phyloP scores from a whole-genome alignment of 2,329 filamentous ascomycete species.

The Didymella glomerata region DNA sequence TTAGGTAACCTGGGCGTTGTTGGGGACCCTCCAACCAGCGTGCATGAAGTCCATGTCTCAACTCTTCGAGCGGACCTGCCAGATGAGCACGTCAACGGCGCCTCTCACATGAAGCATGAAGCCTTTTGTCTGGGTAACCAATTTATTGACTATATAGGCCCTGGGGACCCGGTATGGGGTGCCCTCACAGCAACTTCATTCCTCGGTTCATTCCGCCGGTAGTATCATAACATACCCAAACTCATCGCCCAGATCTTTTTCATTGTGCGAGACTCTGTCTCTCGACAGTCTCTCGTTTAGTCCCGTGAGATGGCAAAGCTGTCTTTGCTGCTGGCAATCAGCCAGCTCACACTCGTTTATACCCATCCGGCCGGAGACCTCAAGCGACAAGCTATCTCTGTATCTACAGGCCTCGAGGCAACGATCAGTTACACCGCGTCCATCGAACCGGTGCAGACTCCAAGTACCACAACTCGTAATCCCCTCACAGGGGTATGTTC shows the following conservation, averaged over 20 bases:
- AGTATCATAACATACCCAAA: slow-evolving; percentile 14
- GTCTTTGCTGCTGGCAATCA: slow-evolving; percentile 36
- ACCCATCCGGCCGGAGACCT: slow-evolving; percentile 33
- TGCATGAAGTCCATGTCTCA: slow-evolving; percentile 35
- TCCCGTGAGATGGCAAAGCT: slow-evolving; percentile 39
- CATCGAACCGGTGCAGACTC: slow-evolving; percentile 41
- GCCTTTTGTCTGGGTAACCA: slow-evolving; percentile 12
- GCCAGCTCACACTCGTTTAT: slow-evolving; percentile 35
- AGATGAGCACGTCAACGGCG: slow-evolving; percentile 30
- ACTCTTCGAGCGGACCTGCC: slow-evolving; percentile 36
- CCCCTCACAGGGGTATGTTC: slow-evolving; percentile 41
- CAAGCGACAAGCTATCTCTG: slow-evolving; percentile 28
- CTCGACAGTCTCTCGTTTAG: slow-evolving; percentile 21
- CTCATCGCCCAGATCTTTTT: slow-evolving; percentile 16
- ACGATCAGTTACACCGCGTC: slow-evolving; percentile 46
- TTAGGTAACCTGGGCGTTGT: slow-evolving; percentile 35
- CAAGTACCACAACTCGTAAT: slow-evolving; percentile 34
- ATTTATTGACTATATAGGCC: slow-evolving; percentile 36
- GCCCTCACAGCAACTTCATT: slow-evolving; percentile 38
- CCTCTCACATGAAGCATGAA: slow-evolving; percentile 33
- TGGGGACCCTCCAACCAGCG: slow-evolving; percentile 30
- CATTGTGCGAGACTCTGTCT: slow-evolving; percentile 30
- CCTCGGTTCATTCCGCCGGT: slow-evolving; percentile 39
- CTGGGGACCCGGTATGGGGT: slow-evolving; percentile 22
- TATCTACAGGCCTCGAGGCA: slow-evolving; percentile 31